Base-by-base conservation (phyloP, 768 basidiomycete genomes). In the Trametes cubensis region DNA sequence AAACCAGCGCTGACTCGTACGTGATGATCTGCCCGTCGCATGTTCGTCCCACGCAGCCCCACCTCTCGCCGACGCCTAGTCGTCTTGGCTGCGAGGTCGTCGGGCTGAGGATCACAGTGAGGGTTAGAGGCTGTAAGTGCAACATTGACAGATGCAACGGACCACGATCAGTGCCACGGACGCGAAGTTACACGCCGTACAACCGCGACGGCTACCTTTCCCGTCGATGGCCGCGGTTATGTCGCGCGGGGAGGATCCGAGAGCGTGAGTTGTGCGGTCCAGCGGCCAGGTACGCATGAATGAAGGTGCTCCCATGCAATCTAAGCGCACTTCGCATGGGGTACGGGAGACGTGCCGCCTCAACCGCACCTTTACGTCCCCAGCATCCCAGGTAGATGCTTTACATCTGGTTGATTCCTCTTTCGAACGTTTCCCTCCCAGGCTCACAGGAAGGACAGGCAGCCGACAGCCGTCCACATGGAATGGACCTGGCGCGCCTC, bases 361-460 rank as follows among this genome's bases (percentile, higher is more conserved):
- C 30, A 38, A 38, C 38, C 47, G 15, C 14, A 14, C 23, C 28
- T 4, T 49, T 23, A 40, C 38, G 39, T 40, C 51, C 38, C 38
- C n/a, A n/a, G n/a, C n/a, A n/a, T n/a, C n/a, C n/a, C 51, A 14
- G 10, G 6, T 2, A 34, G n/a, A 4, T 20, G 51, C 20, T 38
- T 18, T 30, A 39, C 34, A 41, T 44, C 34, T 20, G 4, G 25
- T 20, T 23, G 23, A 40, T 21, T 23, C 51, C 51, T 20, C 51
- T 53, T 39, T 53, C 17, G 51, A 23, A 39, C 39, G 39, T 39
- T 21, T 17, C 49, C 23, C 38, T 53, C 51, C 51, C 51, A 53
- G 38, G 51, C 30, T 39, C 49, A 34, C 6, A 8, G 20, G 34
- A 2, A 51, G 20, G 4, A 39, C 34, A 15, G 50, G 51, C 51